Base-by-base conservation (phyloP, 768 basidiomycete genomes). In the Infundibulicybe gibba region DNA sequence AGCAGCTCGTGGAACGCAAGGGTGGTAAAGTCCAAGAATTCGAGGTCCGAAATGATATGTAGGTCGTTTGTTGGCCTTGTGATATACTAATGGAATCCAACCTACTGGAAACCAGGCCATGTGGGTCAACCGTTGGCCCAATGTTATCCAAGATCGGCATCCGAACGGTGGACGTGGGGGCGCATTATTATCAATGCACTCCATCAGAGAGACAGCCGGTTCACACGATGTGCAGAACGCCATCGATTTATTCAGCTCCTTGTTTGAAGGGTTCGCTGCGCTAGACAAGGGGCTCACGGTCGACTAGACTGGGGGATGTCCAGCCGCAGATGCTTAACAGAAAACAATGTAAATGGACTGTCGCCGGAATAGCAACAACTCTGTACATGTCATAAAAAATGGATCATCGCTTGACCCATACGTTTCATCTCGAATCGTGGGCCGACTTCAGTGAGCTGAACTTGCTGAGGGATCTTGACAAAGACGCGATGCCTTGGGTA, bases 381-480 rank as follows among this genome's bases (percentile, higher is more conserved):
- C 25, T 25, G 25, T 25, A 25, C 25, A 25, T 25, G 25, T 25
- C 25, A 25, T 25, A n/a, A 8, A 25, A 25, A 25, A 25, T 25
- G 25, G 25, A 25, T 25, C 25, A 25, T 25, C 25, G 25, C 25
- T 25, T 25, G 25, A 25, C 25, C 25, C 90, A 53, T 61, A 97
- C 97, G 94, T 65, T 97, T 95, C 85, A 98, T 92, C 61, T 98
- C 94, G 62, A 99, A 97, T 43, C 97, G 77, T 3, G 97, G 97
- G 1, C 97, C 97, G 34, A 98, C 97, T 67, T 99, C 97, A 11
- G 95, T 94, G 13, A 99, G 74, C 65, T 97, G 91, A 2, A 97
- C 81, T 49, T 93, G 83, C 47, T 88, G 83, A 8, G 84, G 81
- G 20, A 85, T 83, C 64, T 94, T 97, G 46, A 94, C 87, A 59